Evolutionary conservation across 768 basidiomycete species (phyloP), one percentile per base, ranked within the genome.

Genomic region (Suillus fuscotomentosus): DNA sequence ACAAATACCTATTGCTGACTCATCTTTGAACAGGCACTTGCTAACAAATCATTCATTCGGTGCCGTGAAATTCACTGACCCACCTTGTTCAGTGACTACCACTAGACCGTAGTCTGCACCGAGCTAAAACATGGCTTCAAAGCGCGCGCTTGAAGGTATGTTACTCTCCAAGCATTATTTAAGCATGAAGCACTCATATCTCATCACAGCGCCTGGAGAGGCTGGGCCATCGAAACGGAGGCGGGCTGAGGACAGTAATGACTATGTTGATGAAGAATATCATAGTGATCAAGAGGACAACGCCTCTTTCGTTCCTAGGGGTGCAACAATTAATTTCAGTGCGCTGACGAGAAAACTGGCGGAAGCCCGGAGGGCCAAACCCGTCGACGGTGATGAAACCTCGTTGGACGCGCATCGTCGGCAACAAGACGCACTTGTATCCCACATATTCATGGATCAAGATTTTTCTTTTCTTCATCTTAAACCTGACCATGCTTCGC

Each of bases 401-500:
- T 83, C 85, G 20, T 77, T 91, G 63, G 85, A 87, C 67, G 78
- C 81, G 13, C 90, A 92, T 71, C 85, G 90, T 50, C 83, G 86
- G 50, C 88, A 90, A 63, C 91, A 93, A 73, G 88, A 92, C 70
- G 84, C 77, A 42, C 83, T 92, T 2, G 88, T 93, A 38, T 93
- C 92, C 10, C 87, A 92, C 69, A 91, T 94, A 41, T 93, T 95
- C 76, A 86, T 85, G 80, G 84, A 90, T 62, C 90, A 90, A 71
- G 94, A 96, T 76, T 95, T 93, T 71, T 90, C 91, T 3, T 91
- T 87, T 83, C 81, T 97, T 48, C 87, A 90, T 69, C 80, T 99
- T 62, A 97, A 98, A 75, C 80, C 85, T 2, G 97, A 99, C 78
- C 97, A 99, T 75, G 82, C 87, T 39, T 90, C 93, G 6, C 88